Evolutionary conservation across 148 eudicot genomes (phyloP).

Genomic region (Persicaria tinctoria): DNA sequence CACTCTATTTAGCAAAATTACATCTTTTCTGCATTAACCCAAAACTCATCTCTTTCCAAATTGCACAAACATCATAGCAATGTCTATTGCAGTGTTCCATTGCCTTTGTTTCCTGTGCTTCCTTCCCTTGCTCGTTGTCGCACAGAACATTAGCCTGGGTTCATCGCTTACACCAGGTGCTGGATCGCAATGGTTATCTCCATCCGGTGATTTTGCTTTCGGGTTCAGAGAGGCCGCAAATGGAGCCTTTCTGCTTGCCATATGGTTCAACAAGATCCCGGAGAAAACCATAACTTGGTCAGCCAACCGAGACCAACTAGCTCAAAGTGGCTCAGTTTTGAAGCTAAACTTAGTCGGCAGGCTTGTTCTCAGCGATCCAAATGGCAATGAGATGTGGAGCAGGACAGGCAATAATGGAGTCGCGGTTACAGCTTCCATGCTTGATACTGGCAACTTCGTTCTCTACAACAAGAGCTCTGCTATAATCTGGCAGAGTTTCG

Average conservation of each 20-base stretch:
- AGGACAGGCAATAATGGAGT: not conserved
- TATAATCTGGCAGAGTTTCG: conserved; percentile 18
- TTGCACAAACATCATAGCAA: not conserved
- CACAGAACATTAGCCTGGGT: conserved; percentile 6
- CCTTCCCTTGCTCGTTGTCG: not conserved
- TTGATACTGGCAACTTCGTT: conserved; percentile 7
- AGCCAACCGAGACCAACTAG: conserved; percentile 13
- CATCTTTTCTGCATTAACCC: too few species aligned
- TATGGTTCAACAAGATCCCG: conserved; percentile 17
- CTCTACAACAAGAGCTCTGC: not conserved
- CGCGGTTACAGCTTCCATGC: not conserved
- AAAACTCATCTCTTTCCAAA: too few species aligned
- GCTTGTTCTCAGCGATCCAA: conserved; percentile 15
- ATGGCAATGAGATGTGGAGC: conserved; percentile 17
- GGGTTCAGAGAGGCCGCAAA: not conserved
- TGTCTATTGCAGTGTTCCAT: not conserved
- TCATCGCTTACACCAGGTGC: conserved; percentile 2
- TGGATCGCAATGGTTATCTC: not conserved
- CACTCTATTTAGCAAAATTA: too few species aligned
- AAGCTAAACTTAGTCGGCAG: conserved; percentile 9
- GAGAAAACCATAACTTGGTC: conserved; percentile 24
- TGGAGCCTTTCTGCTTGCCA: conserved; percentile 16
- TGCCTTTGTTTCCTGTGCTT: not conserved
- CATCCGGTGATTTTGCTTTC: conserved; percentile 15
- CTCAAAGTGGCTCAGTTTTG: conserved; percentile 7